Base-by-base conservation (phyloP, 331 rosid species). In the Prunus yedoensis region DNA sequence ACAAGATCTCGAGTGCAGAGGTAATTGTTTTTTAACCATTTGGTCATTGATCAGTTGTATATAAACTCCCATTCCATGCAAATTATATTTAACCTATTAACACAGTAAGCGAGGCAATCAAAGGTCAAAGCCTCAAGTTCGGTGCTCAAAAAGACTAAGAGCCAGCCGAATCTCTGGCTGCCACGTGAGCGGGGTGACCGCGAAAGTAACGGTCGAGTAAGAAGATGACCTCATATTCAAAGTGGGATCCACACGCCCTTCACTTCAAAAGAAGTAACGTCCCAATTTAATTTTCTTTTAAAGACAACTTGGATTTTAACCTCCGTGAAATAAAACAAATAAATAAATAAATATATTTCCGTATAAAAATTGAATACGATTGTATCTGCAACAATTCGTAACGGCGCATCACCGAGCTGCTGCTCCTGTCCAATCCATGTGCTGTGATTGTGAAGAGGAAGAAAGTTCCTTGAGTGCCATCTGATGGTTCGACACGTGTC, bases 321-420 rank as follows among this genome's bases (percentile, higher is more conserved):
- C 4, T 59, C 27, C 13, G 57, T 51, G 5, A 51, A 51, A 16
- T 15, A 4, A 52, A 52, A 17, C 15, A 52, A 13, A 52, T 1
- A 38, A 38, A 38, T 38, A 38, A 1, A 38, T 35, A 35, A 0
- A 35, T 5, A 47, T 0, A 47, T 47, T 13, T 47, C 8, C 38
- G 38, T 15, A 52, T 52, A 15, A 17, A 52, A 12, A 1, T 60
- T 25, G 4, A 4, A 60, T 12, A 13, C 14, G 23, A 62, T 63
- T 63, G 47, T 63, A 11, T 64, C 23, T 45, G 75, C 35, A 68
- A 81, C 79, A 85, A 76, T 81, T 73, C 54, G 70, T 67, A 85
- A 87, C 91, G 89, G 93, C 87, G 87, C 59, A 63, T 79, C 79
- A 51, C 88, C 88, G 93, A 82, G 87, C 82, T 84, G 90, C 38